These are phyloP conservation scores for Ceratobasidium sp. DNA, from an alignment of 1,284 basidiomycete genomes.

Conservation along the genomic window DNA sequence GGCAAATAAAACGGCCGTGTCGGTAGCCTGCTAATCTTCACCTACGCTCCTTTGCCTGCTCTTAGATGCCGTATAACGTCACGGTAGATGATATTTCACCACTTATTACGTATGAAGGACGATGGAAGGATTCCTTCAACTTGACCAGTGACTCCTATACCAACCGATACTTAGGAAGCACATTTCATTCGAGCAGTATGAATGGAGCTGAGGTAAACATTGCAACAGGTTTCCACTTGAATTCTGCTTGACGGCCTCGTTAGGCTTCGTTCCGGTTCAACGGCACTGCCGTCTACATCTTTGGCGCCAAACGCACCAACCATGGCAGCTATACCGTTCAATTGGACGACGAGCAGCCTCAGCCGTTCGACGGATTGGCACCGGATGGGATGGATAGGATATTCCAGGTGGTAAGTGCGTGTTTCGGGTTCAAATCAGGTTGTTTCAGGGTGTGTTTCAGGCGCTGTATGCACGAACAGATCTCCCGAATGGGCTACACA, in stretches of 20 bases:
- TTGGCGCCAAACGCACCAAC: slow-evolving; percentile 1
- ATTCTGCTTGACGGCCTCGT: background rate
- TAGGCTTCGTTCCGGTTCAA: slow-evolving; percentile 9
- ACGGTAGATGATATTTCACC: slow-evolving; percentile 11
- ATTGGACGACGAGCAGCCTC: background rate
- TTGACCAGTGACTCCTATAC: background rate
- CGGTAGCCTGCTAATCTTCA: too few species aligned
- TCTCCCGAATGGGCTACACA: slow-evolving; percentile 13
- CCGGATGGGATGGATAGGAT: slow-evolving; percentile 13
- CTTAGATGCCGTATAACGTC: slow-evolving; percentile 10
- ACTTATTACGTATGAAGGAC: background rate
- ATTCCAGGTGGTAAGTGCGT: slow-evolving; percentile 15
- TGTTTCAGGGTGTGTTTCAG: too few species aligned
- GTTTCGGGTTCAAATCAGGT: too few species aligned
- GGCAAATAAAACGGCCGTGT: too few species aligned
- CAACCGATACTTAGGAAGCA: background rate
- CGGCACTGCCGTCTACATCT: too few species aligned
- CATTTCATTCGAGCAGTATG: slow-evolving; percentile 10
- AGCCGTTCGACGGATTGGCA: slow-evolving; percentile 11
- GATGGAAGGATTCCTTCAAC: slow-evolving; percentile 11
- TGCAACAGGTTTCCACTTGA: background rate
- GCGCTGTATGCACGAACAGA: background rate
- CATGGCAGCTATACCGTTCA: slow-evolving; percentile 15
- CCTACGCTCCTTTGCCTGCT: too few species aligned
- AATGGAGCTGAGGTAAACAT: background rate